A percentile compares a stretch with the other conserved stretches of the same genome.
These are phyloP conservation scores for Trichoderma afroharzianum DNA, from an alignment of 2,329 filamentous ascomycete species.

Conservation along the genomic window DNA sequence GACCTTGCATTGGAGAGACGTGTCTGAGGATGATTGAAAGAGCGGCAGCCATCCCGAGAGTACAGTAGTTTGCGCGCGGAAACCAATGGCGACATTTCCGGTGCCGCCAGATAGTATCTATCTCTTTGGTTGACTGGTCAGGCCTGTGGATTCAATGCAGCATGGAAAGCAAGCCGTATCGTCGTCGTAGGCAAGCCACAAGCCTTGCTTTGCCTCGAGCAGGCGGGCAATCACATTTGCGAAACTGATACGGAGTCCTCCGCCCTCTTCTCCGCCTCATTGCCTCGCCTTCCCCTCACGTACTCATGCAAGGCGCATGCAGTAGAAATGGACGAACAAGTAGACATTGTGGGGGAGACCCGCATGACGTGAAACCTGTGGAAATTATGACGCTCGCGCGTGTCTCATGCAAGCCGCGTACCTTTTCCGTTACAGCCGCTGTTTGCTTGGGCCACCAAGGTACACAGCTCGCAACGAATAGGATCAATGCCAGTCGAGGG, in stretches of 20 bases:
- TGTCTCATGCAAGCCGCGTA: conserved; percentile 8
- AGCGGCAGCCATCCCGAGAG: neutral
- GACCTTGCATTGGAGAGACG: neutral
- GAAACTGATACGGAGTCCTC: neutral
- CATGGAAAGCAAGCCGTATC: neutral
- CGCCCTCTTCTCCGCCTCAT: conserved; percentile 1
- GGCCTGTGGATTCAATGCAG: neutral
- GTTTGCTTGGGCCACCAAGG: neutral
- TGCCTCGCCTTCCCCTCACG: conserved; percentile 4
- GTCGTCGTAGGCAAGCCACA: neutral
- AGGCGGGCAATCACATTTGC: neutral
- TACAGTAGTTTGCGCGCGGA: neutral
- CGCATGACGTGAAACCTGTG: conserved; percentile 4
- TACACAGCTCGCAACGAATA: neutral
- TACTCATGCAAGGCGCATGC: conserved; percentile 8
- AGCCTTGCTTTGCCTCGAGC: neutral
- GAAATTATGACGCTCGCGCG: neutral
- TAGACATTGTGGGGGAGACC: conserved; percentile 15
- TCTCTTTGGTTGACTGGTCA: neutral
- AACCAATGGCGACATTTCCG: neutral
- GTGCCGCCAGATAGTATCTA: neutral
- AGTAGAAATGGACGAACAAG: neutral
- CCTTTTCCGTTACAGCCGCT: conserved; percentile 6
- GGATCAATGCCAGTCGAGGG: neutral
- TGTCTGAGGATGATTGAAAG: conserved; percentile 5